Evolutionary conservation across 108 stramenopile species (phyloP), one percentile per base, ranked within the genome.

Genomic region (Nannochloropsis salina): DNA sequence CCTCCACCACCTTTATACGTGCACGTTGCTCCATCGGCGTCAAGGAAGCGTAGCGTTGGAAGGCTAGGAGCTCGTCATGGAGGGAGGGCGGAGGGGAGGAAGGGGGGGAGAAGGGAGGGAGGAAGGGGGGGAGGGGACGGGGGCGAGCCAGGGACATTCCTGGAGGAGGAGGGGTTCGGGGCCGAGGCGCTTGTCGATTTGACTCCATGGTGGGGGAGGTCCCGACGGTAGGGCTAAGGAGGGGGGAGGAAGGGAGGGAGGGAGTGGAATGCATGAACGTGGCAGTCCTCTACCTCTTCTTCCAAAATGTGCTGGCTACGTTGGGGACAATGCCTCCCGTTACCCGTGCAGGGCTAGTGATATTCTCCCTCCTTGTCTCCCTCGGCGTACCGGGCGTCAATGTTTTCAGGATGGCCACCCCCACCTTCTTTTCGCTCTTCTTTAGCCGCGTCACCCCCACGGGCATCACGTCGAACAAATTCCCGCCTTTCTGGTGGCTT

Each of bases 91-190:
- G 61, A n/a, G 2, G 20, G 61, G 61, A 15, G 61, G 15, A 2
- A n/a, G 61, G 15, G 61, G 61, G 1, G 15, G 61, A 2, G 61
- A 2, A 74, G 61, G 2, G 61, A 74, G 61, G 5, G 61, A 74
- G 61, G 61, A n/a, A 74, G 61, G 61, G 61, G n/a, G 61, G 2
- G 61, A n/a, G 61, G n/a, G 61, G 2, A n/a, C 20, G 61, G 61
- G n/a, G 61, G 61, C 61, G n/a, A 74, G 61, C 61, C 61, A 74
- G 20, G 61, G 61, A n/a, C 61, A 74, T 74, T 74, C 61, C 2
- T 74, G 6, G 20, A 74, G 20, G 20, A 74, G 20, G 20, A 74
- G 61, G n/a, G 61, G 61, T 2, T 74, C 61, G 4, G 61, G 61
- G 6, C 61, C 61, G 20, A 74, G 61, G 6, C 61, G 61, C 61